Percentiles rank a stretch among this genome's conserved stretches.
These are phyloP conservation scores for Gleditsia sinensis DNA, from an alignment of 306 rosid species.

Conservation along the genomic window DNA sequence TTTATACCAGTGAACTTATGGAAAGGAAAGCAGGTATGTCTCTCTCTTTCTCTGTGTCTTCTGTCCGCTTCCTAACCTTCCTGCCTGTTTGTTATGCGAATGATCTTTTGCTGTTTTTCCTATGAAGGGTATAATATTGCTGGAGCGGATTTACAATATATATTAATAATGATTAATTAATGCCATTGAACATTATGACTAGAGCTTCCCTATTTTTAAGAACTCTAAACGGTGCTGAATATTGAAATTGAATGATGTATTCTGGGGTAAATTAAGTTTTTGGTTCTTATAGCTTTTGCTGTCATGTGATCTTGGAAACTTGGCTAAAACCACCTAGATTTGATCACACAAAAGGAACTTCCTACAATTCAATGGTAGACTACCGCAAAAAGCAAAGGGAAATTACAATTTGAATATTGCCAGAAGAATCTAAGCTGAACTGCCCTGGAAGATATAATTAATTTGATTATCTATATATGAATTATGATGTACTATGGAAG, in stretches of 20 bases:
- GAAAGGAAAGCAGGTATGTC: constrained; percentile 76
- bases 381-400: constrained; percentile 1
- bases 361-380: background rate
- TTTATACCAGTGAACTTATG: constrained; percentile 85
- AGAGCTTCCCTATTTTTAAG: no score
- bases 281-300: constrained; percentile 1
- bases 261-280: background rate
- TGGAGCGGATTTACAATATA: background rate
- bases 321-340: background rate
- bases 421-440: background rate
- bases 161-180: background rate
- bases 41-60: background rate
- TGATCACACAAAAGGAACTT: background rate
- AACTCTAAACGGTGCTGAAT: background rate
- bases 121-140: constrained; percentile 8
- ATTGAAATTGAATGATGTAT: background rate
- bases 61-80: background rate
- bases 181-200: background rate
- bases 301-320: background rate
- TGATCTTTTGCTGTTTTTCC: background rate
- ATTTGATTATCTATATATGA: background rate
- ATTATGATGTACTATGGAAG: constrained; percentile 5
- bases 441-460: background rate
- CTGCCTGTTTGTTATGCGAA: constrained; percentile 3
- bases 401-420: background rate